Conservation (phyloP, 805 yeast genomes). For the Lipomyces oligophaga region DNA sequence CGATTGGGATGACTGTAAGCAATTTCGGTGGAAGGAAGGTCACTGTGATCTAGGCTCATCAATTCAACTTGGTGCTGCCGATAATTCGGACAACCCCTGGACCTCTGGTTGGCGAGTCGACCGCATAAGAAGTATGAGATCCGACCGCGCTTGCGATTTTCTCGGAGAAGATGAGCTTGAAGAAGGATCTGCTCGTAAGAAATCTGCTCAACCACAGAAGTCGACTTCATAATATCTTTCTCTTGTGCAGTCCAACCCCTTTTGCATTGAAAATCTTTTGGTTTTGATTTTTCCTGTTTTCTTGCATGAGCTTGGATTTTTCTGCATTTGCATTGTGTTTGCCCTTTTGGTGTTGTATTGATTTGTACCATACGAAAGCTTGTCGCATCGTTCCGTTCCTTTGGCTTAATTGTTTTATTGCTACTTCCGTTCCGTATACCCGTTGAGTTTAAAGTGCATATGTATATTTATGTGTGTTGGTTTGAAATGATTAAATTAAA, state of each 20-base stretch:
- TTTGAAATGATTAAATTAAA: no score
- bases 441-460: background rate
- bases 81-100: conserved; percentile 11
- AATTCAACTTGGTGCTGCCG: conserved; percentile 6
- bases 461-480: background rate
- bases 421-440: background rate
- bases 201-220: background rate
- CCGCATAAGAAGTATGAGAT: conserved; percentile 33
- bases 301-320: background rate
- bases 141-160: conserved; percentile 29
- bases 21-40: conserved; percentile 3
- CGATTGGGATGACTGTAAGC: conserved; percentile 6
- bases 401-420: no score
- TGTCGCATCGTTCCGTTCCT: no score
- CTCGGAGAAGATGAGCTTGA: conserved; percentile 4
- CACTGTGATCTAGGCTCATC: conserved; percentile 9
- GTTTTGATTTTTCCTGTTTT: background rate
- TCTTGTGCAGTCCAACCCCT: background rate
- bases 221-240: background rate
- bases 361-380: no score
- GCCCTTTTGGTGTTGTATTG: no score
- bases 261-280: no score
- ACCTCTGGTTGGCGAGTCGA: conserved; percentile 38
- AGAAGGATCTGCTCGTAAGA: conserved; percentile 6
- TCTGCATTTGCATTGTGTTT: background rate